Conservation (phyloP, 2,329 filamentous ascomycete genomes). For the Acarospora socialis region DNA sequence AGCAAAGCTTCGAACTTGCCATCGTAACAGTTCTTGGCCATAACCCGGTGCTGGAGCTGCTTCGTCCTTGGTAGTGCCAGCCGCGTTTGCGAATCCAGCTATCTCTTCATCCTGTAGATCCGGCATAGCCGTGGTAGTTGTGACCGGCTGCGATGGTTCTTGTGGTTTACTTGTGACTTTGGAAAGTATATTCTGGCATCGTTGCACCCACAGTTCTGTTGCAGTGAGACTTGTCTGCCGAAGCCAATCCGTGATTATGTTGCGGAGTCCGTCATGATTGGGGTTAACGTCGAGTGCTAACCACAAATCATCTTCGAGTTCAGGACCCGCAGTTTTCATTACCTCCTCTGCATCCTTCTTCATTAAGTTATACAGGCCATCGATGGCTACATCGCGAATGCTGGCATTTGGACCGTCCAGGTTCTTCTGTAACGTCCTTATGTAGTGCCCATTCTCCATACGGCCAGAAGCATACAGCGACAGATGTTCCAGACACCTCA, state of each 20-base stretch:
- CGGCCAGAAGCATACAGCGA: conserved; percentile 82
- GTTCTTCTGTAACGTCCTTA: conserved; percentile 65
- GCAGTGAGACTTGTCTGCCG: conserved; percentile 73
- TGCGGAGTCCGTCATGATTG: conserved; percentile 64
- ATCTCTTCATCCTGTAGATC: conserved; percentile 94
- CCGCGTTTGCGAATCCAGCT: conserved; percentile 77
- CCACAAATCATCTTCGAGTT: conserved; percentile 87
- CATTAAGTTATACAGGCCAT: conserved; percentile 89
- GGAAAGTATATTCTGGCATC: conserved; percentile 76
- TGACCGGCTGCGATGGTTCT: conserved; percentile 32
- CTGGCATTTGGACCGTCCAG: conserved; percentile 54
- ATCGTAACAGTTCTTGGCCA: conserved; percentile 77
- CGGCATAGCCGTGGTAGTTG: conserved; percentile 41
- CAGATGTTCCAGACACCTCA: conserved; percentile 77
- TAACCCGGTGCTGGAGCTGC: conserved; percentile 33
- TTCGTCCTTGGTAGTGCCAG: conserved; percentile 44
- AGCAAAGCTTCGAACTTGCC: conserved; percentile 91
- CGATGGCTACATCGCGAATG: conserved; percentile 66
- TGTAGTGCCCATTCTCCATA: conserved; percentile 72
- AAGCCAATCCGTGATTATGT: conserved; percentile 85
- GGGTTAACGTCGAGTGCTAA: conserved; percentile 67
- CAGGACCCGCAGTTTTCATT: conserved; percentile 56
- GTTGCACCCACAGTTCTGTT: conserved; percentile 71
- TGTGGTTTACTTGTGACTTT: conserved; percentile 62
- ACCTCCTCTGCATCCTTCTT: conserved; percentile 78